Evolutionary conservation across 371 early-diverging fungal species (phyloP).

Genomic region (Blakeslea trispora): DNA sequence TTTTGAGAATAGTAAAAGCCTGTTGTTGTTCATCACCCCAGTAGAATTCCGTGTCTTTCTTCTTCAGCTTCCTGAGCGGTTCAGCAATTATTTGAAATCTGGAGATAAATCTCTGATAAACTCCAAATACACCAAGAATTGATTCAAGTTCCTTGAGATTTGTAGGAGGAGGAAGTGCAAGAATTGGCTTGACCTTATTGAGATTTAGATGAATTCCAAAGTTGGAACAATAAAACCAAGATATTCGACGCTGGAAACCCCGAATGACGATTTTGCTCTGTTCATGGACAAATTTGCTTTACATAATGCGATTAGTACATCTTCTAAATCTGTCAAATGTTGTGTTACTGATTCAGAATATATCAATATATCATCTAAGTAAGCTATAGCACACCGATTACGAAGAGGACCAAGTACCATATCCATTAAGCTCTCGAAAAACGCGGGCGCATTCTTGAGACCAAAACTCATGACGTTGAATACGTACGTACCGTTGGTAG

Average conservation of each 20-base stretch:
- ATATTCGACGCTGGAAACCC: conserved; percentile 9
- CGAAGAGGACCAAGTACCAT: conserved; percentile 28
- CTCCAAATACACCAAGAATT: not conserved
- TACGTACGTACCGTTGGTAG: not conserved
- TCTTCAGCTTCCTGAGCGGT: conserved; percentile 2
- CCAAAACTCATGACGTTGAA: not conserved
- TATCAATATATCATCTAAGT: conserved; percentile 2
- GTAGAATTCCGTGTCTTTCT: not conserved
- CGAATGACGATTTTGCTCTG: conserved; percentile 43
- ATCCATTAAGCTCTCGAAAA: conserved; percentile 32
- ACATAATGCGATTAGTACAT: conserved; percentile 25
- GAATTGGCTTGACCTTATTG: not conserved
- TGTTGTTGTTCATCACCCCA: not conserved
- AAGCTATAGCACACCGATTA: not conserved
- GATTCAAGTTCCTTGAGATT: not conserved
- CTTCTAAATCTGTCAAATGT: not conserved
- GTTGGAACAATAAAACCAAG: not conserved
- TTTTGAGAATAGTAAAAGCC: not conserved
- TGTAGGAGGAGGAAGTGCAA: not conserved
- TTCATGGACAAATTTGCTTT: conserved; percentile 27
- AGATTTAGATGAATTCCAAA: not conserved
- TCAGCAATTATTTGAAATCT: conserved; percentile 1
- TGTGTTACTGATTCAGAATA: not conserved
- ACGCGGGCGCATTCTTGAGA: not conserved
- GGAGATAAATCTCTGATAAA: not conserved